phyloP scores from a whole-genome alignment of 2,329 filamentous ascomycete species.

The Fusarium sp. region DNA sequence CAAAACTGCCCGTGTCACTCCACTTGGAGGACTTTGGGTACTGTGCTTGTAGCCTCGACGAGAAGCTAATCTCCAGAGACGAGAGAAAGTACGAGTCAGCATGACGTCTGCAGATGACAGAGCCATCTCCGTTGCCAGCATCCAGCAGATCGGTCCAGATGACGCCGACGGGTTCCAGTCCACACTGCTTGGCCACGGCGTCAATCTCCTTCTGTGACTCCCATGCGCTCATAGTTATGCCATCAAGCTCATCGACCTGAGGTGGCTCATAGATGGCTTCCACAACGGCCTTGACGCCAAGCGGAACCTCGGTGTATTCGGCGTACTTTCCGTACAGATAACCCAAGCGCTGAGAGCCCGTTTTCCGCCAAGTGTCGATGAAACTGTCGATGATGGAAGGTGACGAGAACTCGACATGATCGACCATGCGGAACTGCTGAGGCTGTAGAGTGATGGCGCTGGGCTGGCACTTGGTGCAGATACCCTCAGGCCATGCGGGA shows the following conservation, averaged over 20 bases:
- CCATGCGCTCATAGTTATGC: slow-evolving; percentile 87
- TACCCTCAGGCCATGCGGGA: slow-evolving; percentile 92
- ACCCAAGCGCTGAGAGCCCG: slow-evolving; percentile 84
- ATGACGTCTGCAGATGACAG: slow-evolving; percentile 93
- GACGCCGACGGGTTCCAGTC: slow-evolving; percentile 87
- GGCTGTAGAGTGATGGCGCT: slow-evolving; percentile 96
- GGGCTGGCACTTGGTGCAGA: slow-evolving; percentile 98
- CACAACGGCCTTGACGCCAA: slow-evolving; percentile 94
- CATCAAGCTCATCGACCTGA: slow-evolving; percentile 88
- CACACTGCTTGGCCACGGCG: slow-evolving; percentile 82
- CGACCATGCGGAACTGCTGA: slow-evolving; percentile 95
- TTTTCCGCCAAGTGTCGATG: slow-evolving; percentile 90
- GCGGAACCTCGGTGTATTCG: slow-evolving; percentile 90
- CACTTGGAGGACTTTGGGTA: slow-evolving; percentile 93
- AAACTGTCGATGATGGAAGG: slow-evolving; percentile 88
- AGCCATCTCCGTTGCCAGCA: slow-evolving; percentile 82
- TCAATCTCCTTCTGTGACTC: slow-evolving; percentile 85
- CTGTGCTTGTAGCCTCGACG: slow-evolving; percentile 86
- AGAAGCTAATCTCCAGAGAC: slow-evolving; percentile 91
- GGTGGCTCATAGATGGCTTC: slow-evolving; percentile 98
- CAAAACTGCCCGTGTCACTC: slow-evolving; percentile 94
- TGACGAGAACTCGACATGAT: slow-evolving; percentile 95
- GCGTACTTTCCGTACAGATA: slow-evolving; percentile 92
- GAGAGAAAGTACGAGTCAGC: slow-evolving; percentile 95
- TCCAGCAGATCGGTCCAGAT: slow-evolving; percentile 95